A percentile compares a stretch with the other conserved stretches of the same genome.
Conservation (phyloP, 2,329 filamentous ascomycete genomes). For the Pestalotiopsis sp. region DNA sequence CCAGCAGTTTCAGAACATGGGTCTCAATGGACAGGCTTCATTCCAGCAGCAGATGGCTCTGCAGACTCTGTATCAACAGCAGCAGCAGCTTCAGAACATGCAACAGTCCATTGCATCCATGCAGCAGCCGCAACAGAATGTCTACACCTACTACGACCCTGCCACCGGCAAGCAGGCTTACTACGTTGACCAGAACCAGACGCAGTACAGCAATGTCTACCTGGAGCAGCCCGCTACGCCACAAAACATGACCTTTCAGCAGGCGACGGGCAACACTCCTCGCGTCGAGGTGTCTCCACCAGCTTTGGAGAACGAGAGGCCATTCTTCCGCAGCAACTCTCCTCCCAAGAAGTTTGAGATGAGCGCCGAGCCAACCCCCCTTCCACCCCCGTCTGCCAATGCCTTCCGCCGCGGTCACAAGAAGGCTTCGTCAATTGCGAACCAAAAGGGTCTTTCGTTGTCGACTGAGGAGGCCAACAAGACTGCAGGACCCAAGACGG, state of each 20-base stretch:
- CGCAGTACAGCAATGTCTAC: constrained; percentile 34
- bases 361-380: constrained; percentile 67
- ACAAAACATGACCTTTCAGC: constrained; percentile 36
- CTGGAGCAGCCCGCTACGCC: constrained; percentile 45
- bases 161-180: constrained; percentile 81
- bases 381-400: constrained; percentile 86
- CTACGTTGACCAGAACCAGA: constrained; percentile 67
- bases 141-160: constrained; percentile 84
- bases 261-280: constrained; percentile 62
- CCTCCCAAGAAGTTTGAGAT: constrained; percentile 70
- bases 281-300: constrained; percentile 84
- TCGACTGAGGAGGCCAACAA: constrained; percentile 50
- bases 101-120: constrained; percentile 63
- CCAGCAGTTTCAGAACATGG: constrained; percentile 80
- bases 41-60: constrained; percentile 47
- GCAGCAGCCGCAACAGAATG: constrained; percentile 62
- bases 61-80: constrained; percentile 55
- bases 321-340: constrained; percentile 63
- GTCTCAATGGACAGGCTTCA: constrained; percentile 58
- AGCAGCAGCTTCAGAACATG: constrained; percentile 69
- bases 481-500: constrained; percentile 74
- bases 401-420: constrained; percentile 94
- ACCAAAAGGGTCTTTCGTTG: constrained; percentile 55
- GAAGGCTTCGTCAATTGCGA: constrained; percentile 79
- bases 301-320: constrained; percentile 58